Evolutionary conservation across 768 basidiomycete species (phyloP).

Genomic region (Pisolithus marmoratus): DNA sequence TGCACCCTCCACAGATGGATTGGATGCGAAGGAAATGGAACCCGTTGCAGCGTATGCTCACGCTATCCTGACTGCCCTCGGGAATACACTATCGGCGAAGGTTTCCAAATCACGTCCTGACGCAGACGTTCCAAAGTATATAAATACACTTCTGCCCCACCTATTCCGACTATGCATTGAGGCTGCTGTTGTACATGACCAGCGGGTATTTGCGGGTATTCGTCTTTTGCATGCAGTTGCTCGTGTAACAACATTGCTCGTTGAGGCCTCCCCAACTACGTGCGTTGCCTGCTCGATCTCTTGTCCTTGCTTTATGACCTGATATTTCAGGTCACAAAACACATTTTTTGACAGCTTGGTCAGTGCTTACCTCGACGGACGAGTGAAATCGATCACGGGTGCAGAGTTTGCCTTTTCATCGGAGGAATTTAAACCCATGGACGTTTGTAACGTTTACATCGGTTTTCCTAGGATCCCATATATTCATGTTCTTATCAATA

Average conservation of each 20-base stretch:
- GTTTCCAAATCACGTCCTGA: constrained; percentile 41
- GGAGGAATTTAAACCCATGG: constrained; percentile 42
- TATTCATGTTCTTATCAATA: background rate
- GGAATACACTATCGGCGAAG: constrained; percentile 53
- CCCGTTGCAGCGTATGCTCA: constrained; percentile 79
- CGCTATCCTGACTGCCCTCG: constrained; percentile 69
- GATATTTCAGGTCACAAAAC: constrained; percentile 49
- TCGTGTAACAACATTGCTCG: constrained; percentile 60
- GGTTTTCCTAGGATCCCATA: background rate
- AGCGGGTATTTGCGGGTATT: constrained; percentile 31
- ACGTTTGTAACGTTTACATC: constrained; percentile 32
- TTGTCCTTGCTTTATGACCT: constrained; percentile 1
- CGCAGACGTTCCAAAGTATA: constrained; percentile 73
- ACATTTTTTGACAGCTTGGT: constrained; percentile 41
- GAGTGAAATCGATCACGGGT: constrained; percentile 45
- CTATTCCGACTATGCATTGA: constrained; percentile 62
- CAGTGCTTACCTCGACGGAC: constrained; percentile 36
- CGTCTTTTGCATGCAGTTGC: constrained; percentile 40
- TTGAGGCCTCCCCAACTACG: constrained; percentile 58
- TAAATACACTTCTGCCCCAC: constrained; percentile 67
- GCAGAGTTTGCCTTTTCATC: constrained; percentile 41
- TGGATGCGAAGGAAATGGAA: constrained; percentile 40
- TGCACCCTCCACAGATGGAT: background rate
- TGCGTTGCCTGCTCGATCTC: constrained; percentile 36
- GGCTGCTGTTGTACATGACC: constrained; percentile 27